A percentile compares a stretch with the other conserved stretches of the same genome.
These are phyloP conservation scores for Lophium mytilinum DNA, from an alignment of 495 filamentous ascomycete genomes.

Conservation along the genomic window DNA sequence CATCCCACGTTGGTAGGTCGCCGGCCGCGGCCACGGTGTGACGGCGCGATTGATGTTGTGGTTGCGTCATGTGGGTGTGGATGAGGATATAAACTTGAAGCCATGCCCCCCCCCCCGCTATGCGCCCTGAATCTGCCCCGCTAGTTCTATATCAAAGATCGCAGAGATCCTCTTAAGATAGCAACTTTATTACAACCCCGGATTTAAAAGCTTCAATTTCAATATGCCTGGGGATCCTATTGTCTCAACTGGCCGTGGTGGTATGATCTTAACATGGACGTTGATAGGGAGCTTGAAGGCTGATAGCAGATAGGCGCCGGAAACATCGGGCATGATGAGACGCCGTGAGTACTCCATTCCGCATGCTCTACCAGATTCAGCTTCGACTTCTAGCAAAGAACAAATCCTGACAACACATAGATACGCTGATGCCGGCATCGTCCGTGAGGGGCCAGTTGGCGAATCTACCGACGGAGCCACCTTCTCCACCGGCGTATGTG, in stretches of 20 bases:
- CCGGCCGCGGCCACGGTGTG: background rate
- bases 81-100: background rate
- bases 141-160: background rate
- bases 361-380: background rate
- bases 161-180: background rate
- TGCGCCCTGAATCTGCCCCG: background rate
- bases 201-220: background rate
- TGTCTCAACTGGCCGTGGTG: constrained; percentile 35
- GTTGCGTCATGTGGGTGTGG: background rate
- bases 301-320: constrained; percentile 27
- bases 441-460: constrained; percentile 32
- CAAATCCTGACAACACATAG: constrained; percentile 1
- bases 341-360: constrained; percentile 14
- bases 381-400: background rate
- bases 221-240: constrained; percentile 16
- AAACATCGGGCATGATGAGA: constrained; percentile 33
- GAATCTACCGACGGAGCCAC: constrained; percentile 7
- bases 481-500: constrained; percentile 24
- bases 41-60: background rate
- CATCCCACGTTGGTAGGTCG: background rate
- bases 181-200: background rate
- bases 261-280: constrained; percentile 7
- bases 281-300: background rate
- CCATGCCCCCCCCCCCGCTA: background rate
- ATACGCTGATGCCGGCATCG: constrained; percentile 32